phyloP scores from a whole-genome alignment of 2,329 filamentous ascomycete genomes.

The Hypoxylon sp. region DNA sequence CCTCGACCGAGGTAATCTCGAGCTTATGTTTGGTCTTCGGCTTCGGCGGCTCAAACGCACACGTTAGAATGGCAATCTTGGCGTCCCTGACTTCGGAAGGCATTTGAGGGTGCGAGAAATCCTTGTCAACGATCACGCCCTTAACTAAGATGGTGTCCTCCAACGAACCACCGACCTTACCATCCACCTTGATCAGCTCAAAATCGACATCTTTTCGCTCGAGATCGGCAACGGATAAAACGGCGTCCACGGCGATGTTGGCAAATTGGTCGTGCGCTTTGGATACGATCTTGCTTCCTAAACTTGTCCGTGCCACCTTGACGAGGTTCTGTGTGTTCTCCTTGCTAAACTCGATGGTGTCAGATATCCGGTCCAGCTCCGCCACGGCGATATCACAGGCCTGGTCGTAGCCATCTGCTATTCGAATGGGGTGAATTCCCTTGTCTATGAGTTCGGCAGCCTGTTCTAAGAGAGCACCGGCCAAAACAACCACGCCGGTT shows the following conservation, averaged over 20 bases:
- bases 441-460: slow-evolving; percentile 99
- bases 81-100: slow-evolving; percentile 94
- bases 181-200: slow-evolving; percentile 98
- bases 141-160: slow-evolving; percentile 96
- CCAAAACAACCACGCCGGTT: slow-evolving; percentile 96
- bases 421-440: slow-evolving; percentile 98
- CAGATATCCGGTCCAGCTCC: slow-evolving; percentile 93
- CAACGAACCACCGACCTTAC: slow-evolving; percentile 93
- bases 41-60: slow-evolving; percentile 98
- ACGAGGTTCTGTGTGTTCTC: slow-evolving; percentile 87
- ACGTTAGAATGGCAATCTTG: slow-evolving; percentile 97
- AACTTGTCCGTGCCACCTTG: slow-evolving; percentile 94
- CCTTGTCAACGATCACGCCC: slow-evolving; percentile 99
- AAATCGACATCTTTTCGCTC: slow-evolving; percentile 98
- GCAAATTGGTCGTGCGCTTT: slow-evolving; percentile 99
- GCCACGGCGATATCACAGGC: slow-evolving; percentile 96
- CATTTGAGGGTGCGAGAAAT: slow-evolving; percentile 99
- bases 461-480: slow-evolving; percentile 94
- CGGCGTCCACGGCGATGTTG: slow-evolving; percentile 96
- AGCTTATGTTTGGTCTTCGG: slow-evolving; percentile 99
- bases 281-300: slow-evolving; percentile 99
- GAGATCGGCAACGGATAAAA: slow-evolving; percentile 94
- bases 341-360: slow-evolving; percentile 87
- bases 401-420: slow-evolving; percentile 97
- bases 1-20: slow-evolving; percentile 95